Evolutionary conservation across 2,329 filamentous ascomycete genomes (phyloP), one percentile per base, ranked within the genome.

Genomic region (Penicillium sp.): DNA sequence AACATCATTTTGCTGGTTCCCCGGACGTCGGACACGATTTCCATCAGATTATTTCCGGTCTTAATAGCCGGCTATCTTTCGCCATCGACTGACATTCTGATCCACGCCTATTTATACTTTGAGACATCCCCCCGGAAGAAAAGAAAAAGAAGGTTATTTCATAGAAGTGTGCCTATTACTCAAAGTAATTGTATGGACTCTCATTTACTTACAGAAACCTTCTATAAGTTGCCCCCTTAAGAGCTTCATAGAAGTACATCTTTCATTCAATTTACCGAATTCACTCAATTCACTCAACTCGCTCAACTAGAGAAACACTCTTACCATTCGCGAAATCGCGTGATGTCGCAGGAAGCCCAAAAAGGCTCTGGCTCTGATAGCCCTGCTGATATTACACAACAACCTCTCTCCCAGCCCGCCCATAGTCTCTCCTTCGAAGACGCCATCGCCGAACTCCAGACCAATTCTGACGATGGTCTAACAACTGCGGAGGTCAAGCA

Each of bases 391-490:
- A 81, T 81, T 63, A 79, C 79, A 15, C 68, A 68, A 60, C 83
- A 82, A 35, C 63, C 61, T 37, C 74, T 90, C 40, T 82, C 84
- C 9, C 76, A 78, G 35, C 87, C 87, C 15, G 85, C 88, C 8
- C 88, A 91, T 70, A 78, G 84, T 46, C 77, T 91, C 50, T 70
- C 79, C n/a, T 77, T 77, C 65, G 75, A 80, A 21, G 73, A 80
- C 33, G 80, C 86, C 35, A 74, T 82, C 33, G 71, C 79, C 19
- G 82, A 89, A 70, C 79, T 88, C 35, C 72, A 75, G 13, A 82
- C 84, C 52, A 79, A 86, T 64, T 67, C 80, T 6, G 80, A 85
- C 6, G 79, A 85, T 69, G 87, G 87, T 25, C 77, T 90, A 42
- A 81, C 79, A 1, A 69, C 76, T 5, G 71, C 72, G 2, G 85